Conservation (phyloP, 495 filamentous ascomycete species). For the Neurospora sp. region DNA sequence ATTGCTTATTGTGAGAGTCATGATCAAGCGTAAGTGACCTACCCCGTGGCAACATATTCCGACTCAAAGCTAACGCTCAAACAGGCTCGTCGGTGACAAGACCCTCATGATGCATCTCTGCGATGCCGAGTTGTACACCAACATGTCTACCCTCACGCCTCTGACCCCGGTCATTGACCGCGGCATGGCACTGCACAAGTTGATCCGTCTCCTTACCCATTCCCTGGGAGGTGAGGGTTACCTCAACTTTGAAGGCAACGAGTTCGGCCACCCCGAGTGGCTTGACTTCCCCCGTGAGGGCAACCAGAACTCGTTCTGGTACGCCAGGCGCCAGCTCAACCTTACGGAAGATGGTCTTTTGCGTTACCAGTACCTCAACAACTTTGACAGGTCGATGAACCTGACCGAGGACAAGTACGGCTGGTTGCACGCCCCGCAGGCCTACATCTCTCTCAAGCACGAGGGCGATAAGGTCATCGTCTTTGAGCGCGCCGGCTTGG, state of each 20-base stretch:
- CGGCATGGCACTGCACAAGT: constrained; percentile 87
- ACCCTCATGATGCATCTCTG: constrained; percentile 95
- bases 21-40: constrained; percentile 80
- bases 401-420: constrained; percentile 75
- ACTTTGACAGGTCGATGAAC: constrained; percentile 93
- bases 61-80: constrained; percentile 20
- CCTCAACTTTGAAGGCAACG: constrained; percentile 97
- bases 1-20: constrained; percentile 97
- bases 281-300: constrained; percentile 94
- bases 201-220: constrained; percentile 92
- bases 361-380: constrained; percentile 85
- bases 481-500: constrained; percentile 81
- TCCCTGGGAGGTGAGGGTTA: constrained; percentile 93
- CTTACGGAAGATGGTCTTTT: constrained; percentile 77
- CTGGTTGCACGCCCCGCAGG: constrained; percentile 82
- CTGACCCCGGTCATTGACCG: constrained; percentile 86
- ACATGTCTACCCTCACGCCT: constrained; percentile 82
- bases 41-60: neutral
- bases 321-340: constrained; percentile 91
- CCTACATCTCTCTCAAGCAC: constrained; percentile 88
- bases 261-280: constrained; percentile 98
- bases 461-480: constrained; percentile 91
- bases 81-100: constrained; percentile 92
- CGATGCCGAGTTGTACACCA: constrained; percentile 92
- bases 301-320: constrained; percentile 94